These are phyloP conservation scores for Phytophthora constricta DNA, from an alignment of 352 stramenopile genomes.

Conservation along the genomic window DNA sequence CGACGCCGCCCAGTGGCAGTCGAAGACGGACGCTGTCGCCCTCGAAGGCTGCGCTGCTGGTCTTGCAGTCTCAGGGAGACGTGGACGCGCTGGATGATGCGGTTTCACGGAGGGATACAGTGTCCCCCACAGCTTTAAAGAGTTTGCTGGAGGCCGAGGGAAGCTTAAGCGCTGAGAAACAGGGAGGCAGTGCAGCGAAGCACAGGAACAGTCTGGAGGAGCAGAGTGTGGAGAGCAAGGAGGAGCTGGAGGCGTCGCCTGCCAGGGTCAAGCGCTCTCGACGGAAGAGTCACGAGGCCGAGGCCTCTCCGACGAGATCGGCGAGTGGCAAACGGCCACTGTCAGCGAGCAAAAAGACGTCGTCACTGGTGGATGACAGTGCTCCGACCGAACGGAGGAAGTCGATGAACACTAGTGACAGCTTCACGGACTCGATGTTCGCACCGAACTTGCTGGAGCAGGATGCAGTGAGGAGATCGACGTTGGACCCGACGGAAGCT, in stretches of 20 bases:
- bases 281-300: conserved; percentile 9
- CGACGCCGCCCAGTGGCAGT: background rate
- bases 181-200: conserved; percentile 1
- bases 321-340: conserved; percentile 19
- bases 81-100: conserved; percentile 17
- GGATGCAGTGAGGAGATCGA: conserved; percentile 41
- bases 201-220: conserved; percentile 6
- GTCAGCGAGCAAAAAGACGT: conserved; percentile 23
- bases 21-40: conserved; percentile 53
- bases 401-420: conserved; percentile 40
- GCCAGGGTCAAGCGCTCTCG: conserved; percentile 13
- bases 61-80: conserved; percentile 17
- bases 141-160: conserved; percentile 25
- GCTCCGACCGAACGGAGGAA: background rate
- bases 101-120: conserved; percentile 42
- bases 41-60: conserved; percentile 43
- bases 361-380: background rate
- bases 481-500: conserved; percentile 58
- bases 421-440: conserved; percentile 63
- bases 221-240: background rate
- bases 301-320: background rate
- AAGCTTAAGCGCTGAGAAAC: background rate
- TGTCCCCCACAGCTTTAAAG: conserved; percentile 44
- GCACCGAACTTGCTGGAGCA: conserved; percentile 50
- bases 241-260: conserved; percentile 14